Conservation (phyloP, 2,329 filamentous ascomycete genomes). For the Botrytis squamosa region DNA sequence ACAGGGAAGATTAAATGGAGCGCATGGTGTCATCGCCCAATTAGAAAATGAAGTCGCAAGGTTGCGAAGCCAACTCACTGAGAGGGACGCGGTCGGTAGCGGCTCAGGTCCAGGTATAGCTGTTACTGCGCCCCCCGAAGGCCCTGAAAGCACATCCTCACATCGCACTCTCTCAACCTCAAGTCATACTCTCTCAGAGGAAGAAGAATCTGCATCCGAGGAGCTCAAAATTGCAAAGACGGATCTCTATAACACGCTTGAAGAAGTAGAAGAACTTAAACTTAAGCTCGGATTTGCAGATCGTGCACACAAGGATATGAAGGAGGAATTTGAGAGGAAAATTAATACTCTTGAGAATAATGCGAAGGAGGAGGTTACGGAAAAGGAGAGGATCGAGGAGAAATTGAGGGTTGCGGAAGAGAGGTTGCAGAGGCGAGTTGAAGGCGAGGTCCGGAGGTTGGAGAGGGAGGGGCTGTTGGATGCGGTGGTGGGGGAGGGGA, state of each 20-base stretch:
- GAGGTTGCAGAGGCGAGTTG: background rate
- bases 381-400: background rate
- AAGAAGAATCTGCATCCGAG: background rate
- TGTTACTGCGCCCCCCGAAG: background rate
- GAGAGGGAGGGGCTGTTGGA: background rate
- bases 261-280: constrained; percentile 18
- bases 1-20: constrained; percentile 16
- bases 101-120: background rate
- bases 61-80: background rate
- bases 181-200: background rate
- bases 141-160: background rate
- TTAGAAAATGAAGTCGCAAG: background rate
- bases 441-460: background rate
- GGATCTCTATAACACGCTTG: constrained; percentile 18
- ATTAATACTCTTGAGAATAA: background rate
- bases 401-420: background rate
- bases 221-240: background rate
- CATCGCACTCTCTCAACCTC: background rate
- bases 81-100: background rate
- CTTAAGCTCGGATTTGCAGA: background rate
- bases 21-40: background rate
- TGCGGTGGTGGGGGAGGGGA: no score
- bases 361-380: background rate
- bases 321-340: background rate
- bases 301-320: background rate